Conservation (phyloP, 345 rosid species). For the Streptanthus diversifolius region DNA sequence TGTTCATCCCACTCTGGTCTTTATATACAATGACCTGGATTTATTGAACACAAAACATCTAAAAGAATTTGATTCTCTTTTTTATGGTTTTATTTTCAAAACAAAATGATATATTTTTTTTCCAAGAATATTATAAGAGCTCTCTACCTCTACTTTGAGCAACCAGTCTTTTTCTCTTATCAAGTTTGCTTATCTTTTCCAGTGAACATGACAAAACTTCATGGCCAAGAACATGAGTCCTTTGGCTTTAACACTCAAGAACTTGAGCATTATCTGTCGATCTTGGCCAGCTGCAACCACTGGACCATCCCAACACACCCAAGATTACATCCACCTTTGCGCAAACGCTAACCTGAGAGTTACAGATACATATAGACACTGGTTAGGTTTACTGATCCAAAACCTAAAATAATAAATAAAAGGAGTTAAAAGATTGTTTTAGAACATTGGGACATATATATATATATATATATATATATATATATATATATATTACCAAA, state of each 20-base stretch:
- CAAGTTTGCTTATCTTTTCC: conserved; percentile 11
- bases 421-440: neutral
- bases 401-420: neutral
- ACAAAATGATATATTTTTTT: conserved; percentile 15
- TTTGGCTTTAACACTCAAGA: conserved; percentile 58
- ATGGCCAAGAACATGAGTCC: conserved; percentile 25
- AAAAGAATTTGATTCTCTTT: conserved; percentile 34
- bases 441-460: neutral
- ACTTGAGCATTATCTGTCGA: conserved; percentile 41
- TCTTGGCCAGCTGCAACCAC: conserved; percentile 93
- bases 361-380: neutral
- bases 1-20: conserved; percentile 21
- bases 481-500: conserved; percentile 53
- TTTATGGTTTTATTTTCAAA: neutral
- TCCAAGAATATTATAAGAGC: conserved; percentile 26
- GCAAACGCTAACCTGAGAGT: conserved; percentile 66
- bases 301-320: conserved; percentile 93
- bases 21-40: conserved; percentile 34
- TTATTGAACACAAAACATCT: conserved; percentile 32
- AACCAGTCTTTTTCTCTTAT: conserved; percentile 25
- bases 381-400: neutral
- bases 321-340: conserved; percentile 66
- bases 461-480: no score
- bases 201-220: conserved; percentile 37
- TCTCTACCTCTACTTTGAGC: conserved; percentile 34